Conservation (phyloP, 2,329 filamentous ascomycete species). For the Ophiostoma piceae region DNA sequence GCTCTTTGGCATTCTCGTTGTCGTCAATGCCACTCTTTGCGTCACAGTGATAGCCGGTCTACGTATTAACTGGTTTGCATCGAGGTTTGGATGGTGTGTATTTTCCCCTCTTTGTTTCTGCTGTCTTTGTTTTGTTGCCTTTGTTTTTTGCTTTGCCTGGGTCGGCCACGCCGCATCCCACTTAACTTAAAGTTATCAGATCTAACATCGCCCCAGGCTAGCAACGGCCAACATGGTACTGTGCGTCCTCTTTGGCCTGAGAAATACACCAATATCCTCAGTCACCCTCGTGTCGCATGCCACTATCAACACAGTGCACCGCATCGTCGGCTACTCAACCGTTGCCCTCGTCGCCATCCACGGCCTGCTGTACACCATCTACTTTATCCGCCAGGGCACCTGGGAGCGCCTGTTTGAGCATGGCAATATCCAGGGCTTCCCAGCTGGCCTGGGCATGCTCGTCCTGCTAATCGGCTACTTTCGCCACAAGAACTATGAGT, state of each 20-base stretch:
- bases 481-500: conserved; percentile 40
- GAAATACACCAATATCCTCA: conserved; percentile 52
- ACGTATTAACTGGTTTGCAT: conserved; percentile 19
- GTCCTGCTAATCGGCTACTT: conserved; percentile 32
- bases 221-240: conserved; percentile 42
- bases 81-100: conserved; percentile 23
- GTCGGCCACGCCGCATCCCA: background rate
- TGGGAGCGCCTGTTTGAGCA: conserved; percentile 30
- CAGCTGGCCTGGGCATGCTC: conserved; percentile 37
- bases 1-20: conserved; percentile 6
- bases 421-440: conserved; percentile 36
- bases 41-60: conserved; percentile 14
- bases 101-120: background rate
- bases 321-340: conserved; percentile 42
- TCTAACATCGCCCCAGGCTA: background rate
- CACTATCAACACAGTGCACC: conserved; percentile 36
- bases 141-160: background rate
- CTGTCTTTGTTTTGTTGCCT: background rate
- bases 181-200: background rate
- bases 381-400: conserved; percentile 31
- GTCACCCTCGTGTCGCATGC: conserved; percentile 48
- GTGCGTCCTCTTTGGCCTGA: conserved; percentile 49
- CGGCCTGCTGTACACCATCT: conserved; percentile 33
- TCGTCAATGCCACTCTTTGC: conserved; percentile 15
- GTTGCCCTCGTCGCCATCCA: conserved; percentile 38